Base-by-base conservation (phyloP, 441 rosid genomes). In the Pelargonium australe region DNA sequence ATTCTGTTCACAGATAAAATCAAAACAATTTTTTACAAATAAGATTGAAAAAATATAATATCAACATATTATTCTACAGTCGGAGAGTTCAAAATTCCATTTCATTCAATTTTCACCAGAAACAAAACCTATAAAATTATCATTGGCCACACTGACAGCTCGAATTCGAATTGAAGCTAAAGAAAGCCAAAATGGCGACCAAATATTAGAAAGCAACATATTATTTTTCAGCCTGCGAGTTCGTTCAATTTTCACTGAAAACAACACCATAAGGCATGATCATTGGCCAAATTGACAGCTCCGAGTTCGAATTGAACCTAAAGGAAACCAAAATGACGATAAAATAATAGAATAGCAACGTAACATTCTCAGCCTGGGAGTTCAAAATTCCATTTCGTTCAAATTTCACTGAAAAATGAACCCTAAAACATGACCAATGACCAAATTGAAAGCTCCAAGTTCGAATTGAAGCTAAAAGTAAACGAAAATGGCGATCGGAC, bases 1-100 rank as follows among this genome's bases (percentile, higher is more conserved):
- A 44, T 68, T 70, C 73, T 79, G 67, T 71, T 20, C 63, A 20
- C 63, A 58, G 37, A 31, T 31, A 43, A 43, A 7, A 43, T 7
- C 47, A 43, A 43, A 7, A 43, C 11, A 2, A 43, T 4, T 7
- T 43, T 43, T 20, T 19, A 1, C 2, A 58, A 58, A 60, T 10
- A 60, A 5, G 6, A 60, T 37, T 6, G 0, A 60, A 20, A 10
- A 60, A 60, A 12, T 20, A 37, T 37, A 37, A 37, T 37, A 37
- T 0, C 41, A 44, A 10, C 49, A 16, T 17, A 58, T 8, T 17
- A 6, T 7, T 6, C 19, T 17, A 17, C 62, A 43, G 11, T 43
- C 0, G 10, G 11, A 44, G 49, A 44, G 49, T 11, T 44, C 12
- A 44, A 44, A 44, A 44, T 44, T 11, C 7, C 49, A 44, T 44